Evolutionary conservation across 176 grass and related monocot genomes (phyloP), one percentile per base, ranked within the genome.

Genomic region (Echinochloa phyllopogon): DNA sequence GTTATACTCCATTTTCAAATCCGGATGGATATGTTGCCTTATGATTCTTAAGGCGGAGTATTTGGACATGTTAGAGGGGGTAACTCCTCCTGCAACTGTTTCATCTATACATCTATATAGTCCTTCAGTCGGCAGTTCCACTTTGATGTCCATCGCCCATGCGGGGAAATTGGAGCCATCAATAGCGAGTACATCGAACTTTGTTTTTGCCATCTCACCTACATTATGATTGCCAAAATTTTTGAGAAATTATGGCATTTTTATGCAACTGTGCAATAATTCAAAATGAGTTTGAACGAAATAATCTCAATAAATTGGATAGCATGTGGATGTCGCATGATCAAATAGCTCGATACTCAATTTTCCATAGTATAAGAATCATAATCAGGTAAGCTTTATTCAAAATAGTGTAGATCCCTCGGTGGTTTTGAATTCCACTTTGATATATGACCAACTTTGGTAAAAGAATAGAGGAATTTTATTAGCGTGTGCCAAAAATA

Each of bases 21-120:
- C 29, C 29, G 1, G 29, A 33, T 33, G 29, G 29, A 66, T 66
- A 1, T 39, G 63, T 13, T 64, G 15, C 36, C 36, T 66, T 66
- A 18, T 39, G 3, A 39, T 2, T 3, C 3, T 18, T 66, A 66
- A 66, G 25, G 63, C 14, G 36, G 1, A 4, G 3, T 7, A 18
- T 17, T 40, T 40, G 36, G 7, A 57, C 1, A 18, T 17, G 14
- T 9, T 20, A 2, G 18, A 3, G 6, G 29, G 2, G 15, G 14
- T 7, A 1, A 7, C 1, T 0, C 6, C 6, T 9, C 0, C 36
- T 20, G 8, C 7, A 9, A 3, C 1, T 21, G 17, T 2, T 14
- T 37, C 16, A 20, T 38, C 5, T 39, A 3, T 37, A 67, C 53
- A 57, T 57, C 21, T 21, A 6, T 57, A 67, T 39, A 18, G 64